These are phyloP conservation scores for Trametes polyzona DNA, from an alignment of 1,284 basidiomycete genomes.

Conservation along the genomic window DNA sequence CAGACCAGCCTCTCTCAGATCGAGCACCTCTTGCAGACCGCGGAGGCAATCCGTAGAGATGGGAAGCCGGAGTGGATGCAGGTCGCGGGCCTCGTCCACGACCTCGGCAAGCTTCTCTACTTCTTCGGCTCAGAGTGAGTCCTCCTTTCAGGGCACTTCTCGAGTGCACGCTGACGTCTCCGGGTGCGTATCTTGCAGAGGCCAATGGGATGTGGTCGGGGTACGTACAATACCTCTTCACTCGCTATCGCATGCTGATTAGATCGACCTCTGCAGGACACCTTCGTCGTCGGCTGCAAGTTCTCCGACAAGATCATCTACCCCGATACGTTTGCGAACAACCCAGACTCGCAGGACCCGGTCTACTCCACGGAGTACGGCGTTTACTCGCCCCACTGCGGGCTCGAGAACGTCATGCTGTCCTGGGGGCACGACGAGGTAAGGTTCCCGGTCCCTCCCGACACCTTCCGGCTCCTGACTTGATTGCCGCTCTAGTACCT, in stretches of 20 bases:
- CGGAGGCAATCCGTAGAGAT: conserved; percentile 88
- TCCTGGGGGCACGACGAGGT: conserved; percentile 92
- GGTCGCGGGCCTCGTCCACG: conserved; percentile 85
- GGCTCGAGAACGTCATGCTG: conserved; percentile 89
- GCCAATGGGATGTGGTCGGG: conserved; percentile 93
- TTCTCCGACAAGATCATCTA: conserved; percentile 87
- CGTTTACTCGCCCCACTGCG: conserved; percentile 85
- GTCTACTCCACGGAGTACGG: conserved; percentile 83
- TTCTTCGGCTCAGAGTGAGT: conserved; percentile 74
- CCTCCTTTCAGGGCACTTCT: conserved; percentile 1
- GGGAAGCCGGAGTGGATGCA: conserved; percentile 93
- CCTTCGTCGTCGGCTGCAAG: conserved; percentile 86
- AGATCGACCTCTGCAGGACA: conserved; percentile 56
- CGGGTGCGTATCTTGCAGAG: conserved; percentile 39
- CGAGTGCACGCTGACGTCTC: conserved; percentile 1
- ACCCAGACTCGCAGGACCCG: conserved; percentile 75
- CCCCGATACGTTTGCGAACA: conserved; percentile 80
- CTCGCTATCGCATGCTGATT: not conserved
- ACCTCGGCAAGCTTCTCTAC: conserved; percentile 84
- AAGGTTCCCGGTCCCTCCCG: conserved; percentile 23
- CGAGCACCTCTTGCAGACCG: conserved; percentile 89
- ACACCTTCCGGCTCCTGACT: not conserved
- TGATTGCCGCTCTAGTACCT: conserved; percentile 60
- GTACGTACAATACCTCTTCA: conserved; percentile 44
- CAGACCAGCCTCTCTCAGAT: conserved; percentile 85